A percentile compares a stretch with the other conserved stretches of the same genome.
phyloP scores from a whole-genome alignment of 805 yeast genomes.

The Nadsonia fulvescens region DNA sequence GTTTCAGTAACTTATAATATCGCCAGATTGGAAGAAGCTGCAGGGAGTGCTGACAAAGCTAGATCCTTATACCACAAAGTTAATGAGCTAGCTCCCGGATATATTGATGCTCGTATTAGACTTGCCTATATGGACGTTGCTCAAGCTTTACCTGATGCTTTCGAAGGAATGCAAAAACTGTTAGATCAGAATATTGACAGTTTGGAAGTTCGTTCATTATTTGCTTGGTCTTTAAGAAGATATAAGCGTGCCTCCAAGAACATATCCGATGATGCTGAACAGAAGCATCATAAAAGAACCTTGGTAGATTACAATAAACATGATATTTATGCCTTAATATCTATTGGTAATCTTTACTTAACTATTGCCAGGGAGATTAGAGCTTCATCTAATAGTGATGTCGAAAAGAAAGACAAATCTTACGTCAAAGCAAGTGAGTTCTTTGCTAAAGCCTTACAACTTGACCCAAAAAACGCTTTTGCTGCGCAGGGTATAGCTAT shows the following conservation, averaged over 20 bases:
- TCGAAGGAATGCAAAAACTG: slow-evolving; percentile 31
- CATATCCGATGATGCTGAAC: slow-evolving; percentile 44
- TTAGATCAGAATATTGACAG: slow-evolving; percentile 38
- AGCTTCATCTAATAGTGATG: slow-evolving; percentile 26
- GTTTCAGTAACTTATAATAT: slow-evolving; percentile 48
- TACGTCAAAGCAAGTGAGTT: slow-evolving; percentile 84
- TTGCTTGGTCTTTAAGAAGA: slow-evolving; percentile 66
- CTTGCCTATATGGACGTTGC: slow-evolving; percentile 41
- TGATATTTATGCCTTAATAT: slow-evolving; percentile 75
- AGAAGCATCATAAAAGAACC: slow-evolving; percentile 70
- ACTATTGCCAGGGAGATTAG: slow-evolving; percentile 60
- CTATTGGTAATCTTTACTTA: slow-evolving; percentile 77
- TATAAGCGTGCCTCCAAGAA: slow-evolving; percentile 19
- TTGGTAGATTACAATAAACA: slow-evolving; percentile 61
- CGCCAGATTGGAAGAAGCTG: slow-evolving; percentile 53
- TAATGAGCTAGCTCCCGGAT: slow-evolving; percentile 44
- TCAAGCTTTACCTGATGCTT: slow-evolving; percentile 20
- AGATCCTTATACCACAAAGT: slow-evolving; percentile 33
- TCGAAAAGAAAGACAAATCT: slow-evolving; percentile 48
- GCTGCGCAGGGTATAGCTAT: slow-evolving; percentile 98
- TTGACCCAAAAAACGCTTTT: slow-evolving; percentile 73
- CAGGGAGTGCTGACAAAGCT: slow-evolving; percentile 22
- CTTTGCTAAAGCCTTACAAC: slow-evolving; percentile 68
- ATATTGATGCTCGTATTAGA: slow-evolving; percentile 61
- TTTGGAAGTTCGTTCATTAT: slow-evolving; percentile 74